Evolutionary conservation across 352 stramenopile species (phyloP).

Genomic region (Phytophthora syringae): DNA sequence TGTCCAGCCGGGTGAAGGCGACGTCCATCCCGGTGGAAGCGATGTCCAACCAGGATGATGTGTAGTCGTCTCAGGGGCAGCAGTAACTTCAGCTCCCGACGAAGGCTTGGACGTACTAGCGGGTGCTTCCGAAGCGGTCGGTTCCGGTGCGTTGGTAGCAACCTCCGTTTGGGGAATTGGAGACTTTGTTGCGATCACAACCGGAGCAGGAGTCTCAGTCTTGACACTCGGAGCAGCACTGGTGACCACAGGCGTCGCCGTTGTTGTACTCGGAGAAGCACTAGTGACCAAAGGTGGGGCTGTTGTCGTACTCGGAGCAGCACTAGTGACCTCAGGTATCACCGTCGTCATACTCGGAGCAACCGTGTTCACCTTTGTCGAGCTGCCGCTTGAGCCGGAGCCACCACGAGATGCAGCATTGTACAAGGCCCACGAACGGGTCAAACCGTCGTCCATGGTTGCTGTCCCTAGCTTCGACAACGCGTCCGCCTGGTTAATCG

Average conservation of each 20-base stretch:
- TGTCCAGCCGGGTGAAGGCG: constrained; percentile 21
- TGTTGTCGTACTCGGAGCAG: too few species aligned
- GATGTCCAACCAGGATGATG: constrained; percentile 24
- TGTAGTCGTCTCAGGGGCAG: constrained; percentile 4
- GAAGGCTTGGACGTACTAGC: constrained; percentile 10
- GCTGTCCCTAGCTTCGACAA: constrained; percentile 47
- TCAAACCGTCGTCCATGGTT: constrained; percentile 59
- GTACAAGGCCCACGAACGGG: constrained; percentile 12
- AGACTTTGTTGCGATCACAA: constrained; percentile 9
- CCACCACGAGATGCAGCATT: constrained; percentile 23
- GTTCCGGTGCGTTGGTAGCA: constrained; percentile 3
- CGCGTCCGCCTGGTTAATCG: constrained; percentile 48
- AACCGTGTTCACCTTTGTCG: constrained; percentile 14
- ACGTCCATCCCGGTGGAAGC: constrained; percentile 26
- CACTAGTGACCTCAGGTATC: neutral
- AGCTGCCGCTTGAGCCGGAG: constrained; percentile 22
- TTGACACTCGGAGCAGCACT: constrained; percentile 3
- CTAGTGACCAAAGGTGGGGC: too few species aligned
- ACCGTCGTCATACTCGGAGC: constrained; percentile 19
- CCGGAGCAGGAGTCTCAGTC: constrained; percentile 1
- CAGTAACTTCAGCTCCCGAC: constrained; percentile 1
- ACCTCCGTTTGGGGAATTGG: constrained; percentile 17
- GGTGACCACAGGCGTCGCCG: too few species aligned
- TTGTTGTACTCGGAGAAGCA: too few species aligned
- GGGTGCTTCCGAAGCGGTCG: neutral